Evolutionary conservation across 345 rosid genomes (phyloP), one percentile per base, ranked within the genome.

Genomic region (Chamaenerion angustifolium): DNA sequence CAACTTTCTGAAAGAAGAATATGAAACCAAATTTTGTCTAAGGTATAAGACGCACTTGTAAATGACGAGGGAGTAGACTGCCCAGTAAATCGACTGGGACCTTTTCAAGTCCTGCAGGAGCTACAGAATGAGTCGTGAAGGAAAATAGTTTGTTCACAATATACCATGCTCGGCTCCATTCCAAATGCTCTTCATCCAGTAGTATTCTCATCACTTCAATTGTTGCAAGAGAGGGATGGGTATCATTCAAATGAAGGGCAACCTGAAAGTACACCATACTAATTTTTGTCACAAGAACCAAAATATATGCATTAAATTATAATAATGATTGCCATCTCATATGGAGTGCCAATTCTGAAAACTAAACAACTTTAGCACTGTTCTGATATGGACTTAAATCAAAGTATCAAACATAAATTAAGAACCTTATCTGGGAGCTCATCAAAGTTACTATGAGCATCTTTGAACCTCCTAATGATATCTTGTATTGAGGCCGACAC

Each of bases 401-500:
- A n/a, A n/a, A n/a, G n/a, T n/a, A 31, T 31, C 8, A 63, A 66
- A 74, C 75, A 69, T 73, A 42, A 66, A 31, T 31, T 31, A 5
- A 31, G 37, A 31, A 31, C 37, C 37, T 31, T 31, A 31, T 31
- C 68, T 16, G 73, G 68, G 48, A 74, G 67, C 49, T 64, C 66
- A 16, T 70, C 68, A 49, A 70, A 70, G 64, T 46, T 67, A 56
- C 43, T 56, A 48, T 74, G 75, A 49, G 60, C 15, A 47, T 70
- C 75, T 59, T 74, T 74, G 68, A 64, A 74, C 63, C 79, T 64
- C 56, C 79, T 61, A 49, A 74, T 58, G 55, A 74, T 64, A 55
- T 74, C 79, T 67, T 70, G 75, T 49, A 74, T 45, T 55, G 79
- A 74, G 25, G 79, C 76, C 0, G 76, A 70, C 45, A 70, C 75